phyloP scores from a whole-genome alignment of 2,329 filamentous ascomycete genomes.

The Colletotrichum theobromicola region DNA sequence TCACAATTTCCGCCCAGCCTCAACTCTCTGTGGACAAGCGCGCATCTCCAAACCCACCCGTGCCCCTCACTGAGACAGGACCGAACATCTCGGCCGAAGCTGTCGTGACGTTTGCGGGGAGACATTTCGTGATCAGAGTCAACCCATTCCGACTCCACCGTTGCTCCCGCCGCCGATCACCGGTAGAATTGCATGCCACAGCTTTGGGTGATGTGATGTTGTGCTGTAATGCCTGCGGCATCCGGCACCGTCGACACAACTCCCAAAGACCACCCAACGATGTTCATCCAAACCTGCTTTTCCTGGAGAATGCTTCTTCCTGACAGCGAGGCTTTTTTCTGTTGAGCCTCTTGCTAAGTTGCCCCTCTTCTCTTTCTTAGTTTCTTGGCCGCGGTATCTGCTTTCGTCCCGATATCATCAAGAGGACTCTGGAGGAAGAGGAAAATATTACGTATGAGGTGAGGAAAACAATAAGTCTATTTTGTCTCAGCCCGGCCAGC shows the following conservation, averaged over 20 bases:
- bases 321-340: not conserved
- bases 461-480: not conserved
- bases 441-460: not conserved
- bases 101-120: slow-evolving; percentile 15
- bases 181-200: not conserved
- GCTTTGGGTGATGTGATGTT: not conserved
- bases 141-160: slow-evolving; percentile 5
- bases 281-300: not conserved
- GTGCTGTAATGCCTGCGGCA: not conserved
- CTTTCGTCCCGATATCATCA: not conserved
- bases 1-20: not conserved
- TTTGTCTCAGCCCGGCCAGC: slow-evolving; percentile 6
- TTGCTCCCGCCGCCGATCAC: slow-evolving; percentile 17
- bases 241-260: not conserved
- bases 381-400: not conserved
- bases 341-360: not conserved
- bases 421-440: not conserved
- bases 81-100: slow-evolving; percentile 4
- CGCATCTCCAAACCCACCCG: not conserved
- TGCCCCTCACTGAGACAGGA: not conserved
- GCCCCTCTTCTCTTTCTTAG: not conserved
- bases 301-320: not conserved
- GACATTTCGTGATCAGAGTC: not conserved
- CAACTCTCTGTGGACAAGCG: not conserved
- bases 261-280: not conserved